phyloP scores from a whole-genome alignment of 495 filamentous ascomycete species.

The Penicillium lividum region DNA sequence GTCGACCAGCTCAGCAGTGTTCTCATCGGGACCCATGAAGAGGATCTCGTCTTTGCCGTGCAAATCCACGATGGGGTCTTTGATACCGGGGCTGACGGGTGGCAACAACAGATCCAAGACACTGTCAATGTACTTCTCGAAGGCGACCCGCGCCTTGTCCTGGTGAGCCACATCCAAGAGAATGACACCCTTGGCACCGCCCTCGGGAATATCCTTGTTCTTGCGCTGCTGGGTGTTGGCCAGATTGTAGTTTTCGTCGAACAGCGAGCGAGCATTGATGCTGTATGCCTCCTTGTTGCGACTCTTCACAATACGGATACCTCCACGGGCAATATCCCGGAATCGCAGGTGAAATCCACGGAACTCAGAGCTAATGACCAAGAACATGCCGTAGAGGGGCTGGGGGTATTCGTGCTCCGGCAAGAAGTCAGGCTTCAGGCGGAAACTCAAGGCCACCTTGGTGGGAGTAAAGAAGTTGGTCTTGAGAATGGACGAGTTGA shows the following conservation, averaged over 20 bases:
- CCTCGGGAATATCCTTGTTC: conserved; percentile 99
- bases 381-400: conserved; percentile 95
- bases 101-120: conserved; percentile 92
- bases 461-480: conserved; percentile 99
- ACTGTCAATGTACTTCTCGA: conserved; percentile 99
- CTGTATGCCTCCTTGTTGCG: conserved; percentile 90
- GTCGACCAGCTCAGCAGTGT: conserved; percentile 94
- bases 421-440: conserved; percentile 84
- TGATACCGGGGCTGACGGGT: conserved; percentile 91
- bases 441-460: conserved; percentile 97
- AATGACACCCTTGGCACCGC: conserved; percentile 96
- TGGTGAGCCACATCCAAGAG: conserved; percentile 91
- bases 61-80: conserved; percentile 95
- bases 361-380: conserved; percentile 95
- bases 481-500: conserved; percentile 88
- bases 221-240: conserved; percentile 99
- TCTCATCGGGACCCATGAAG: conserved; percentile 98
- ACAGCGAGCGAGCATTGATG: conserved; percentile 93
- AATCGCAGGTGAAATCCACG: conserved; percentile 97
- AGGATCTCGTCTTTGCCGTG: conserved; percentile 93
- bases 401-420: conserved; percentile 91
- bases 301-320: conserved; percentile 98
- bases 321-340: conserved; percentile 93
- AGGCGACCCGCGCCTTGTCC: conserved; percentile 85
- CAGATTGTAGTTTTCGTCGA: conserved; percentile 98